phyloP scores from a whole-genome alignment of 345 rosid species.

The Populus deltoides region DNA sequence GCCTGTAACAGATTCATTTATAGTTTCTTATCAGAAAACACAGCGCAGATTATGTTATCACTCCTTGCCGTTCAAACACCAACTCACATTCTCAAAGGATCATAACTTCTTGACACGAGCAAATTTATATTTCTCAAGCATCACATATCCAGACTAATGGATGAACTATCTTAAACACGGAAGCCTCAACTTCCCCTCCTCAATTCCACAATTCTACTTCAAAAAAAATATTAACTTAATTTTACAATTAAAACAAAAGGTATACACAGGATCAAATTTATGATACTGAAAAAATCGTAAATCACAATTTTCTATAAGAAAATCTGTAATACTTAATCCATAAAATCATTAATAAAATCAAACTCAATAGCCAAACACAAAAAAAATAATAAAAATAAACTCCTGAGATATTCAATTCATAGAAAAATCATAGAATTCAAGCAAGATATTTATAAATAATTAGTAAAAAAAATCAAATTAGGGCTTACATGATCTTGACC shows the following conservation, averaged over 20 bases:
- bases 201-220: neutral
- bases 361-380: neutral
- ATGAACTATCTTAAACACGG: neutral
- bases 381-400: neutral
- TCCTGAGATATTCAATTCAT: neutral
- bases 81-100: neutral
- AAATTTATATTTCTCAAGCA: neutral
- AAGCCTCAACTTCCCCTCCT: neutral
- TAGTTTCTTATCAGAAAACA: neutral
- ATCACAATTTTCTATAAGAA: neutral
- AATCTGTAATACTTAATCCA: neutral
- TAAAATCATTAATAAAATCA: neutral
- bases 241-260: too few species aligned
- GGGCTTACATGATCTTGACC: slow-evolving; percentile 22
- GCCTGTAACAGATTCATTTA: neutral
- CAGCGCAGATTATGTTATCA: neutral
- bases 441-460: neutral
- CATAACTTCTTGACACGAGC: neutral
- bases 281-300: neutral
- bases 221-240: neutral
- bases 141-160: neutral
- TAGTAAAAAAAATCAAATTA: neutral
- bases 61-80: neutral
- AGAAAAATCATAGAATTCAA: neutral
- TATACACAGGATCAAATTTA: neutral